Evolutionary conservation across 305 asterid species (phyloP), one percentile per base, ranked within the genome.

Genomic region (Fraxinus greggii): DNA sequence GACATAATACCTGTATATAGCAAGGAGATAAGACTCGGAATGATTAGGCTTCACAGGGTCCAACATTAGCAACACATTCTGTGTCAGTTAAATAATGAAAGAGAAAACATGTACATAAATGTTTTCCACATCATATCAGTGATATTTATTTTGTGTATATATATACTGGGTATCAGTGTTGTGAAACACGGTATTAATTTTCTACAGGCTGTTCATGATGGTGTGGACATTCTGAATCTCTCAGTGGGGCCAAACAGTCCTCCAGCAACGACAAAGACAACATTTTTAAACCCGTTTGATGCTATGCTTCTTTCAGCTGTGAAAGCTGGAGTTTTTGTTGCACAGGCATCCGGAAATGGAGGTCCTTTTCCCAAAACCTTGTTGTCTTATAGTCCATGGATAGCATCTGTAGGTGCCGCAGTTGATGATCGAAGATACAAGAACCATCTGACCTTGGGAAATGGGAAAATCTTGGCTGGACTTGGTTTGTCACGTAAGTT

Each of bases 241-340:
- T 97, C 99, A n/a, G 98, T 97, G 79, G 99, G 99, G 70, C 99
- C 97, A n/a, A 97, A 92, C 85, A 92, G 98, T 88, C 99, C 99
- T 74, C 99, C 98, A 26, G 93, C 98, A 75, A 86, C 94, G 59
- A 97, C 98, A 56, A 94, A 92, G 87, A 97, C 98, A 73, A 97
- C 99, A 32, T 97, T 90, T 84, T 89, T 97, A 83, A 97, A 97
- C 86, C 98, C 98, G 70, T 97, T 97, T 78, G 99, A 97, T 85
- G 96, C 94, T 40, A 91, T 97, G 31, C 96, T 97, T 85, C 99
- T 97, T 81, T 86, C 97, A 67, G 99, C 98, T 12, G 99, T 92
- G 73, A 94, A 97, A 90, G 98, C 99, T 67, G 99, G 99, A 76
- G 93, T 97, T 42, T 97, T 97, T 89, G 97, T 97, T 75, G 98